A percentile compares a stretch with the other conserved stretches of the same genome.
phyloP scores from a whole-genome alignment of 1,139 yeast species.

The Yamadazyma epiphylla region DNA sequence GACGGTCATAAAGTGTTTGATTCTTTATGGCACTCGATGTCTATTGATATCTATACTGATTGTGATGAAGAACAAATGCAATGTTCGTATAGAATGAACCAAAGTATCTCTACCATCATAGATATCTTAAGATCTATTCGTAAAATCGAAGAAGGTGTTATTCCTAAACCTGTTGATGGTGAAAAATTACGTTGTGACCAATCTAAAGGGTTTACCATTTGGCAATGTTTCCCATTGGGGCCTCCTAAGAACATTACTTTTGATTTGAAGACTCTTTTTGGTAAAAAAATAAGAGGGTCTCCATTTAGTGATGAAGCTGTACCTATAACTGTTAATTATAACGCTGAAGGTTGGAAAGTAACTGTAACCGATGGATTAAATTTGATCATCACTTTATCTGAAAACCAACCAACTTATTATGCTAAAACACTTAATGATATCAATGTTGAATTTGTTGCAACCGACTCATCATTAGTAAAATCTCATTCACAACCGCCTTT shows the following conservation, averaged over 20 bases:
- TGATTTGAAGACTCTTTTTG: conserved; percentile 64
- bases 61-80: conserved; percentile 28
- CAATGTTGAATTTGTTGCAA: conserved; percentile 18
- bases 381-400: conserved; percentile 8
- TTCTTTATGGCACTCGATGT: conserved; percentile 92
- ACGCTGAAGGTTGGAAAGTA: conserved; percentile 47
- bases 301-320: conserved; percentile 43
- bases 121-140: conserved; percentile 68
- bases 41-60: conserved; percentile 71
- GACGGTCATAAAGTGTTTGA: conserved; percentile 97
- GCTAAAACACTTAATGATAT: conserved; percentile 9
- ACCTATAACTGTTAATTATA: conserved; percentile 42
- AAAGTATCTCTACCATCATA: conserved; percentile 69
- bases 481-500: conserved; percentile 56
- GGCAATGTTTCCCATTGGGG: conserved; percentile 75
- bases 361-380: conserved; percentile 16
- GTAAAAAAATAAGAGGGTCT: conserved; percentile 60
- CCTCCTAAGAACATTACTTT: conserved; percentile 52
- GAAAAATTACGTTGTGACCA: conserved; percentile 69
- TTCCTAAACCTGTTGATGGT: conserved; percentile 77
- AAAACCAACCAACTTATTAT: conserved; percentile 6
- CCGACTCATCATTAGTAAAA: conserved; percentile 29
- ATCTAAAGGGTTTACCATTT: conserved; percentile 52
- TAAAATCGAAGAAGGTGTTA: conserved; percentile 56
- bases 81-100: conserved; percentile 60